Conservation (phyloP, 2,329 filamentous ascomycete species). For the Calonectria leucothoes region DNA sequence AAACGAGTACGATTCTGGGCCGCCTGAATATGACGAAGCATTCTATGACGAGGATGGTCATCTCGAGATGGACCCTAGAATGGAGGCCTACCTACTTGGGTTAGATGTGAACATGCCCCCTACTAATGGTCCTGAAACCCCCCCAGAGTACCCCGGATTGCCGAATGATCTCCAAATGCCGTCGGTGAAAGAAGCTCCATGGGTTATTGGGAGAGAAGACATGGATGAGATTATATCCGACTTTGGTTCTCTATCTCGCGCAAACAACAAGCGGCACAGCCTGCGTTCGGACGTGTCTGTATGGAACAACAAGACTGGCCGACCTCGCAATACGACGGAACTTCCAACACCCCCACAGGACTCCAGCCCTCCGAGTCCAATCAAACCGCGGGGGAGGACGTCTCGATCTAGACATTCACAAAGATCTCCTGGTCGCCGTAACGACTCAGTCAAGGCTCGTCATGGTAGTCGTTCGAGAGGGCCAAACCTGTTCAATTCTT, state of each 20-base stretch:
- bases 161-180: not conserved
- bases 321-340: constrained; percentile 11
- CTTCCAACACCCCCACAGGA: constrained; percentile 18
- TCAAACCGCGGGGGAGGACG: not conserved
- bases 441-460: not conserved
- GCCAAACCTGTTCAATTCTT: not conserved
- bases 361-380: not conserved
- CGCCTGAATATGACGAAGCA: not conserved
- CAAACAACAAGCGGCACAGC: constrained; percentile 25
- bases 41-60: not conserved
- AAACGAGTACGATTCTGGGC: not conserved
- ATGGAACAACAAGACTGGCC: constrained; percentile 33
- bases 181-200: not conserved
- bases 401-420: not conserved
- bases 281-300: constrained; percentile 37
- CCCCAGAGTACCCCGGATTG: not conserved
- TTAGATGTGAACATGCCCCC: not conserved
- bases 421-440: constrained; percentile 3
- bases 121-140: not conserved
- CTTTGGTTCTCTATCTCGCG: not conserved
- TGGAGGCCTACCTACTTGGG: not conserved
- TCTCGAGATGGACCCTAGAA: not conserved
- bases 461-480: not conserved
- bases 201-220: not conserved
- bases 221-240: constrained; percentile 9